A percentile compares a stretch with the other conserved stretches of the same genome.
phyloP scores from a whole-genome alignment of 257 asterid genomes.

The Lantana camara region DNA sequence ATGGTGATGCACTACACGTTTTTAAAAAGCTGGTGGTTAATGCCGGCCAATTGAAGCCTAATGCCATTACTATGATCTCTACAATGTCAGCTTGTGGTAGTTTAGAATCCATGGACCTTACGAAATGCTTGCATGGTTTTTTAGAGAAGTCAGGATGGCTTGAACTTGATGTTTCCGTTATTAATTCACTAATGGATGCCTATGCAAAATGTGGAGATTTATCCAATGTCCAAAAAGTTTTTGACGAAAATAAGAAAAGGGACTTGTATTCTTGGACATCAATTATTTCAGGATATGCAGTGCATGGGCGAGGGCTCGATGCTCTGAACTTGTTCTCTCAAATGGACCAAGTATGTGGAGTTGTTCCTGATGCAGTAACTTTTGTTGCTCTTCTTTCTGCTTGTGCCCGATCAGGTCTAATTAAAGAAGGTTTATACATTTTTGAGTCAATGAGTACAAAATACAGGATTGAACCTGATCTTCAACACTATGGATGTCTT shows the following conservation, averaged over 20 bases:
- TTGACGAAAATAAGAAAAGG: constrained; percentile 28
- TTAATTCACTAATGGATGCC: constrained; percentile 50
- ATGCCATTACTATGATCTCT: constrained; percentile 41
- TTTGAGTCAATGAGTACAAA: constrained; percentile 41
- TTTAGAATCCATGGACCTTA: constrained; percentile 41
- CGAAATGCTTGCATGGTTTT: constrained; percentile 44
- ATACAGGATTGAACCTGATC: constrained; percentile 43
- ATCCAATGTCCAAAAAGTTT: constrained; percentile 28
- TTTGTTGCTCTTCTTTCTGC: constrained; percentile 48
- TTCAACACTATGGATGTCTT: constrained; percentile 56
- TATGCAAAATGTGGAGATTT: constrained; percentile 54
- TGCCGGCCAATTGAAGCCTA: constrained; percentile 28
- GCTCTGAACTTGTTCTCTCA: constrained; percentile 36
- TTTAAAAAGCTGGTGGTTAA: constrained; percentile 31
- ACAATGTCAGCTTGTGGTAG: constrained; percentile 51
- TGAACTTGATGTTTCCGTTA: constrained; percentile 30
- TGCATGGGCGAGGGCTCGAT: constrained; percentile 47
- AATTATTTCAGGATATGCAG: constrained; percentile 54
- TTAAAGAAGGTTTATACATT: constrained; percentile 47
- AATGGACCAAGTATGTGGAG: constrained; percentile 33
- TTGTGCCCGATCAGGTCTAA: constrained; percentile 53
- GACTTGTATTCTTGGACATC: constrained; percentile 61
- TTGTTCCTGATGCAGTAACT: constrained; percentile 48
- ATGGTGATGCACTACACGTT: constrained; percentile 33
- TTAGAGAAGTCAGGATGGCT: constrained; percentile 51